Base-by-base conservation (phyloP, 768 basidiomycete species). In the Rhodotorula graminis region DNA sequence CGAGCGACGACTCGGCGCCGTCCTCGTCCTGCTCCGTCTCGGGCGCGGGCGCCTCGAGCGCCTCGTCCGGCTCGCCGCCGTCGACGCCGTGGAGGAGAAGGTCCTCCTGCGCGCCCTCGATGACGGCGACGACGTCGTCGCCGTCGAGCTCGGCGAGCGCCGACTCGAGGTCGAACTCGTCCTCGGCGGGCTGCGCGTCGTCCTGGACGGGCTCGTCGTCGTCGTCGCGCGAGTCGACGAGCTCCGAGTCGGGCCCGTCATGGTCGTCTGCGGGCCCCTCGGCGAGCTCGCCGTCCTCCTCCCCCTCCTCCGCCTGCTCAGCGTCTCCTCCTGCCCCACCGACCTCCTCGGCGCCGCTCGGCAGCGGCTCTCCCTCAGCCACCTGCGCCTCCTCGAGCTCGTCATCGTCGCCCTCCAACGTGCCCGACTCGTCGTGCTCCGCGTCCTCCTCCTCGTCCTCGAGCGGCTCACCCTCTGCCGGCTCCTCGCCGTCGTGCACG, bases 141-240 rank as follows among this genome's bases (percentile, higher is more conserved):
- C 61, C 60, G 27, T 72, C 74, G 31, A 76, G 62, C 33, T 72
- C 62, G 9, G 68, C 74, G 15, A 70, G 65, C 33, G 71, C 71
- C n/a, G 63, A 29, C 23, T 67, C 65, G 44, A 64, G 46, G 57
- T 67, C 61, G 16, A 67, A 56, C 21, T 67, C 53, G 42, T 69
- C 72, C 18, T 65, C 67, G 10, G 61, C 72, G 2, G 27, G 29
- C 18, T 60, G n/a, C 15, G 3, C 53, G 1, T 65, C 57, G 12
- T 49, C 15, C n/a, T 66, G 31, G 29, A 56, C 68, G 16, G 52
- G 64, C 3, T 61, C 68, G 0, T 7, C 42, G 31, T 60, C 44
- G 14, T 21, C n/a, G 27, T 42, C 61, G 14, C 33, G 33, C 14
- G 25, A 49, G 9, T 9, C 61, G 19, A 14, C 61, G 23, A 71